Conservation (phyloP, 257 asterid genomes). For the Pogostemon cablin region DNA sequence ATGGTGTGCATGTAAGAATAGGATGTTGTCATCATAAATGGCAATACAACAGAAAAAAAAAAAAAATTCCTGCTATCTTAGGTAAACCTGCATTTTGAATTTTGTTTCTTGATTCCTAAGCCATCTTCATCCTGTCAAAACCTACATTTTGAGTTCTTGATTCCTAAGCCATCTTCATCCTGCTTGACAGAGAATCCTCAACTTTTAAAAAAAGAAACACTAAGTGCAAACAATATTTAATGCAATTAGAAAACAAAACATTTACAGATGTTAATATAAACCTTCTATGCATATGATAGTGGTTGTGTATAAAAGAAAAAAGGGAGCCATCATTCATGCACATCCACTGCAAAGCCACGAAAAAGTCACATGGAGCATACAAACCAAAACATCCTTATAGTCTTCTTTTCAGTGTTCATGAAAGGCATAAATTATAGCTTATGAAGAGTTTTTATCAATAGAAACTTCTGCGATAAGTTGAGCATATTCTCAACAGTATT, state of each 20-base stretch:
- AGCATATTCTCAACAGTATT: not conserved
- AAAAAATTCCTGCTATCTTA: not conserved
- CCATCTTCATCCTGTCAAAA: too few species aligned
- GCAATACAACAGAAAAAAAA: too few species aligned
- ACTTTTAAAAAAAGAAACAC: constrained; percentile 6
- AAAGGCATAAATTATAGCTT: not conserved
- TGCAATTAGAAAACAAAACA: constrained; percentile 12
- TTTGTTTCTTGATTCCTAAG: too few species aligned
- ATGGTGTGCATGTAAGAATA: too few species aligned
- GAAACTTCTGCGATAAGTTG: constrained; percentile 18
- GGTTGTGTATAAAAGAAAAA: not conserved
- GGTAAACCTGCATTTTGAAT: not conserved
- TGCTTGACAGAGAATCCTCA: not conserved
- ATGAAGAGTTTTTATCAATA: not conserved
- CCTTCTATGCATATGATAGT: not conserved
- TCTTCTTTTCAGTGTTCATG: not conserved
- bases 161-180: not conserved
- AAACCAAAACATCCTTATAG: constrained; percentile 9
- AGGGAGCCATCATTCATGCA: constrained; percentile 28
- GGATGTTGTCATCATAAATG: too few species aligned
- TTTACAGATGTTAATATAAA: constrained; percentile 6
- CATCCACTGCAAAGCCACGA: not conserved
- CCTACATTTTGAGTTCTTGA: not conserved
- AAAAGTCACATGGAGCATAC: constrained; percentile 14
- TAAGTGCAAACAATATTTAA: not conserved